Evolutionary conservation across 1,139 yeast species (phyloP), one percentile per base, ranked within the genome.

Genomic region (Yamadazyma jaroonii): DNA sequence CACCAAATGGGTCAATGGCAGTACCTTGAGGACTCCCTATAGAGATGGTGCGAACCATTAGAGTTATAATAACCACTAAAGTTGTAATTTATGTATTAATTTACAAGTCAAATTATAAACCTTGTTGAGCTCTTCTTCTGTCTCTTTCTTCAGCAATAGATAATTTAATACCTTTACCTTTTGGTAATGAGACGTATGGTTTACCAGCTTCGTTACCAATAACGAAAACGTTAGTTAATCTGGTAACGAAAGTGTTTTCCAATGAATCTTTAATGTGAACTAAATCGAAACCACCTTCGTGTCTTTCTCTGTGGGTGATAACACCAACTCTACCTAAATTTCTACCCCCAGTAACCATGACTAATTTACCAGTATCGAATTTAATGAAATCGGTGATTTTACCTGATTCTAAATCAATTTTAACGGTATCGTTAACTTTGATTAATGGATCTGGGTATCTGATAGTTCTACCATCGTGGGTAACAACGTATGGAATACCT

Each of bases 151-250:
- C 98, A 67, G 97, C 79, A 72, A 90, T 89, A 62, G 95, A 74
- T 68, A 92, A 84, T 81, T 90, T 92, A 74, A 92, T 86, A 86
- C 98, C 98, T 84, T 92, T 92, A 80, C 97, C 97, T 90, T 89
- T 90, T 81, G 98, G 97, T 74, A 92, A 81, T 51, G 97, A 88
- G 69, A 92, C 83, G 81, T 82, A 81, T 66, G 97, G 96, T 79
- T 89, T 90, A 74, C 89, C 86, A 65, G 94, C 94, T 78, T 90
- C 97, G 31, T 54, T 50, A 78, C 97, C 97, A 66, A 92, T 84
- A 64, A 90, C 85, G 76, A 92, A 92, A 61, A 92, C 96, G 84
- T 92, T 92, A 61, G 84, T 70, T 67, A 90, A 82, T 84, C 98
- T 90, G 74, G 98, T 90, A 61, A 90, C 97, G 76, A 90, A 90